phyloP scores from a whole-genome alignment of 345 rosid genomes.

The Dimocarpus longan region DNA sequence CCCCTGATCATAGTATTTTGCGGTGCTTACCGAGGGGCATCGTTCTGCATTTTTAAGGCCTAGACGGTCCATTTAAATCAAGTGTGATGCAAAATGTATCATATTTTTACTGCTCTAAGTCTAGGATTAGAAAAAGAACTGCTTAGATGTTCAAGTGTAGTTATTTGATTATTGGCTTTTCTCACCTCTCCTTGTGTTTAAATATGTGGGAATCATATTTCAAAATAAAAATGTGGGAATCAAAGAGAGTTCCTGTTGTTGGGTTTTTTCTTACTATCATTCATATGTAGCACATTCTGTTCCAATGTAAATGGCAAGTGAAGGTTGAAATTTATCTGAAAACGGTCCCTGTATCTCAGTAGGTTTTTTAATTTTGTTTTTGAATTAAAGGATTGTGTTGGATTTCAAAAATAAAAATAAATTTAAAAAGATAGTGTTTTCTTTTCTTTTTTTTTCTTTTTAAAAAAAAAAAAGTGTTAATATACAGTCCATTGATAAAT shows the following conservation, averaged over 20 bases:
- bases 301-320: not conserved
- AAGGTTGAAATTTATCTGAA: slow-evolving; percentile 1
- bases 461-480: no score
- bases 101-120: slow-evolving; percentile 6
- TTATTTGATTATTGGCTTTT: not conserved
- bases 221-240: not conserved
- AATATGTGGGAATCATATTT: not conserved
- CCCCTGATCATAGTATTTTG: slow-evolving; percentile 24
- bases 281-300: not conserved
- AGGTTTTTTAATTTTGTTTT: not conserved
- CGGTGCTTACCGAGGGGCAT: slow-evolving; percentile 42
- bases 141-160: slow-evolving; percentile 11
- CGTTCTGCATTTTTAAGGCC: slow-evolving; percentile 27
- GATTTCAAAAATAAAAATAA: no score
- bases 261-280: no score
- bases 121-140: not conserved
- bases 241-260: slow-evolving; percentile 11
- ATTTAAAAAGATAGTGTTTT: no score
- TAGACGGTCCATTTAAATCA: slow-evolving; percentile 13
- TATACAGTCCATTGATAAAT: no score
- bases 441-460: no score
- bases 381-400: no score
- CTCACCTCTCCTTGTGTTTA: not conserved
- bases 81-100: slow-evolving; percentile 25
- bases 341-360: not conserved